Evolutionary conservation across 768 basidiomycete genomes (phyloP).

Genomic region (Tylopilus cervinicoccineus): DNA sequence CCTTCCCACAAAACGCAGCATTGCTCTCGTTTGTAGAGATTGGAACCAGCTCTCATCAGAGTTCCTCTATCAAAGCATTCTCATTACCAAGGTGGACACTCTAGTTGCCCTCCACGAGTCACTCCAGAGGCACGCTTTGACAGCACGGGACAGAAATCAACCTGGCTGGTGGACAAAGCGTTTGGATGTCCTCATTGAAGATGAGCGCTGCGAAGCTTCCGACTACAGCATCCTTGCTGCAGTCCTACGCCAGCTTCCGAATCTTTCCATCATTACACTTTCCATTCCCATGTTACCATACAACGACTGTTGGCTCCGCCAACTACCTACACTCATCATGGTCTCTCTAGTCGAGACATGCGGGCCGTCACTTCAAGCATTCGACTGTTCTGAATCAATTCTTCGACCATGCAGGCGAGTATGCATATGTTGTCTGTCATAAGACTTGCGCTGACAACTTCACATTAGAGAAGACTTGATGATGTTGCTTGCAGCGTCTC

Average conservation of each 20-base stretch:
- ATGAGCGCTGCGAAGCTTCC: slow-evolving; percentile 23
- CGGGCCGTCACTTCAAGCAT: slow-evolving; percentile 23
- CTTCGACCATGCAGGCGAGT: slow-evolving; percentile 29
- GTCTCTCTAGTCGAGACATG: slow-evolving; percentile 24
- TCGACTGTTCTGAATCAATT: slow-evolving; percentile 29
- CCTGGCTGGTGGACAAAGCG: slow-evolving; percentile 28
- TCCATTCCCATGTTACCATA: slow-evolving; percentile 26
- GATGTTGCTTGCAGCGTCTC: slow-evolving; percentile 21
- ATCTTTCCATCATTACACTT: slow-evolving; percentile 22
- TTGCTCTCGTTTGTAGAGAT: slow-evolving; percentile 22
- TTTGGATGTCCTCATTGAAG: slow-evolving; percentile 23
- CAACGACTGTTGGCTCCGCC: slow-evolving; percentile 26
- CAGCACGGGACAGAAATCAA: slow-evolving; percentile 1
- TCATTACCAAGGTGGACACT: slow-evolving; percentile 17
- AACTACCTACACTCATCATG: slow-evolving; percentile 20
- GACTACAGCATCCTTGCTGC: slow-evolving; percentile 22
- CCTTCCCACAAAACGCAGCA: slow-evolving; percentile 19
- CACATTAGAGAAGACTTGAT: slow-evolving; percentile 26
- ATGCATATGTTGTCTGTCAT: neutral
- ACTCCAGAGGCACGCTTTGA: slow-evolving; percentile 8
- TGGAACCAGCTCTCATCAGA: slow-evolving; percentile 22
- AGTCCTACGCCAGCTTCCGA: slow-evolving; percentile 24
- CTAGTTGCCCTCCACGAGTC: slow-evolving; percentile 15
- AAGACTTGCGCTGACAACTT: neutral
- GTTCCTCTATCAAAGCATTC: slow-evolving; percentile 22